Percentiles rank a stretch among this genome's conserved stretches.
Evolutionary conservation across 2,329 filamentous ascomycete species (phyloP).

Genomic region (Pseudogymnoascus pannorum): DNA sequence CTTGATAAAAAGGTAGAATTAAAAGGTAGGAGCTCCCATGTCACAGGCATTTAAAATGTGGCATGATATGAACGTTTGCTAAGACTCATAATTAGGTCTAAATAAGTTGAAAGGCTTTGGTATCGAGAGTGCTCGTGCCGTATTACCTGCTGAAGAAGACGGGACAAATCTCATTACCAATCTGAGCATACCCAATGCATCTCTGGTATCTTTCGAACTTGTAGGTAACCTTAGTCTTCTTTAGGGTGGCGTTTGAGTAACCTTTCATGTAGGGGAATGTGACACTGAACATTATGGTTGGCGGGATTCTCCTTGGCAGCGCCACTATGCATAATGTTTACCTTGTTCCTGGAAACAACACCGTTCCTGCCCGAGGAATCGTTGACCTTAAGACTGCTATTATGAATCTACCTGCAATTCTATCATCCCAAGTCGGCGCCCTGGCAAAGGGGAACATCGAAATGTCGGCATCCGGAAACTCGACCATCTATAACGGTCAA

Average conservation of each 20-base stretch:
- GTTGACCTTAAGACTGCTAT: conserved; percentile 36
- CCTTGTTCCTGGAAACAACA: conserved; percentile 38
- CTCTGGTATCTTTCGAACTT: neutral
- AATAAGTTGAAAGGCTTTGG: conserved; percentile 18
- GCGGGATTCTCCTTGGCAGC: conserved; percentile 34
- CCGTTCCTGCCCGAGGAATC: conserved; percentile 33
- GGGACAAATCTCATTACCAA: conserved; percentile 19
- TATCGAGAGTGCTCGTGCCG: conserved; percentile 11
- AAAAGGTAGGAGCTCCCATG: conserved; percentile 24
- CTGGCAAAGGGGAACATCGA: conserved; percentile 35
- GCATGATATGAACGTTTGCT: neutral
- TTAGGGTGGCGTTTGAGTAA: neutral
- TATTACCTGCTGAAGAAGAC: conserved; percentile 17
- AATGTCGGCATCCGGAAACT: conserved; percentile 36
- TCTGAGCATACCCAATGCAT: neutral
- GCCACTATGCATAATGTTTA: conserved; percentile 34
- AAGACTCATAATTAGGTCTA: conserved; percentile 11
- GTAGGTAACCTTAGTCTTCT: neutral
- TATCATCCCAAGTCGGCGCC: conserved; percentile 32
- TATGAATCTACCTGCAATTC: conserved; percentile 35
- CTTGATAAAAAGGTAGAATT: conserved; percentile 30
- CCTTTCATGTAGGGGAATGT: conserved; percentile 32
- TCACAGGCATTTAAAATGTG: neutral
- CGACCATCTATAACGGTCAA: conserved; percentile 35
- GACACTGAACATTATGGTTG: conserved; percentile 37